phyloP scores from a whole-genome alignment of 192 early-diverging fungal species.

The Coemansia sp. region DNA sequence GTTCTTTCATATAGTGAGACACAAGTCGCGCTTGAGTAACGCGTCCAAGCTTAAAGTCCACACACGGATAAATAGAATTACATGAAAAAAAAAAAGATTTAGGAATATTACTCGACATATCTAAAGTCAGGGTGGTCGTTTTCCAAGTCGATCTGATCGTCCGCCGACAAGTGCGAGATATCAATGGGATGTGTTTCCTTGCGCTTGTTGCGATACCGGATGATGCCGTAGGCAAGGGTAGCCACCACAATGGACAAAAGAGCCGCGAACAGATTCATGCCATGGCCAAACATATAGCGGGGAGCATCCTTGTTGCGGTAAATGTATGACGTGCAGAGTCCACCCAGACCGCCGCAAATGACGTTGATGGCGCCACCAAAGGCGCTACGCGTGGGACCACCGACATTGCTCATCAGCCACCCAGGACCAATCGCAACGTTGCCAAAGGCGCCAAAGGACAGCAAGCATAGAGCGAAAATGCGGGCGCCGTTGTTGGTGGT shows the following conservation, averaged over 20 bases:
- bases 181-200: constrained; percentile 33
- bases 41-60: too few relatives aligned
- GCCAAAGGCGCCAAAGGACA: constrained; percentile 47
- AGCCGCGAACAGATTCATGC: constrained; percentile 49
- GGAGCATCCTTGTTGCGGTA: constrained; percentile 50
- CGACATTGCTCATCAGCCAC: constrained; percentile 49
- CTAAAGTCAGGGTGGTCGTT: constrained; percentile 42
- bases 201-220: constrained; percentile 25
- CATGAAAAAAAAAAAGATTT: too few relatives aligned
- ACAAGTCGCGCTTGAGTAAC: too few relatives aligned
- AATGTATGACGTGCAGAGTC: constrained; percentile 43
- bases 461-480: constrained; percentile 44
- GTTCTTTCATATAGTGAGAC: too few relatives aligned
- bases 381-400: constrained; percentile 37
- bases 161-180: constrained; percentile 31
- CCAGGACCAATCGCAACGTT: constrained; percentile 45
- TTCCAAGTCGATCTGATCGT: constrained; percentile 36
- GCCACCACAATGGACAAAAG: constrained; percentile 23
- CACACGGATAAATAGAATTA: too few relatives aligned
- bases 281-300: constrained; percentile 41
- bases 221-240: constrained; percentile 24
- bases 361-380: constrained; percentile 43
- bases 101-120: constrained; percentile 1
- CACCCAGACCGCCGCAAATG: constrained; percentile 38
- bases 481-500: constrained; percentile 39